Base-by-base conservation (phyloP, 1,139 yeast species). In the Arxiozyma bovina region DNA sequence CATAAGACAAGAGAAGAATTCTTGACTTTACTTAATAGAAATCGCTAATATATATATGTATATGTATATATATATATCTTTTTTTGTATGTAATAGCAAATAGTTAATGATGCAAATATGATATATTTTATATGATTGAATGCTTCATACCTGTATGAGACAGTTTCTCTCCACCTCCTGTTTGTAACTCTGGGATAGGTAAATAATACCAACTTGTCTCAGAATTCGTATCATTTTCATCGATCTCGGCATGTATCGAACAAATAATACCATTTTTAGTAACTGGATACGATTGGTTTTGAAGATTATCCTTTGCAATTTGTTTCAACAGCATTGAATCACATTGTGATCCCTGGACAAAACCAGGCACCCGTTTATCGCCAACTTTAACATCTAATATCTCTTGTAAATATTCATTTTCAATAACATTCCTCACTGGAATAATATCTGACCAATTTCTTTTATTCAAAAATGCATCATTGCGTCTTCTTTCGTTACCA, bases 1-100 rank as follows among this genome's bases (percentile, higher is more conserved):
- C 97, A 90, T 70, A 89, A 88, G 75, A 93, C 99, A 5, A 81
- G 99, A 65, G 99, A 94, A 69, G 99, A 93, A 72, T 93, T 94
- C 64, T 79, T 94, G 69, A 85, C 90, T n/a, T 74, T 89, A 60
- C 74, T 88, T 63, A 85, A 86, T 52, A 81, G 87, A 71, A 70
- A 72, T 63, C 60, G 62, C 53, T 69, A 77, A 55, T 34, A 21
- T 22, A 20, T 20, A 34, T 9, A 48, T 40, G 15, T 12, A 21
- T n/a, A 17, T 17, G 4, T 40, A 6, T 40, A 40, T 22, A 40
- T 8, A 21, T 38, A 38, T 38, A 46, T 30, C 12, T 5, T 17
- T 21, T 38, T 34, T 34, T 11, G 27, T 12, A 11, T 43, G 18
- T 23, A 43, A 11, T 8, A 42, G 22, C n/a, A 23, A 23, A 44